Evolutionary conservation across 2,329 filamentous ascomycete genomes (phyloP).

Genomic region (Gyromitra esculenta): DNA sequence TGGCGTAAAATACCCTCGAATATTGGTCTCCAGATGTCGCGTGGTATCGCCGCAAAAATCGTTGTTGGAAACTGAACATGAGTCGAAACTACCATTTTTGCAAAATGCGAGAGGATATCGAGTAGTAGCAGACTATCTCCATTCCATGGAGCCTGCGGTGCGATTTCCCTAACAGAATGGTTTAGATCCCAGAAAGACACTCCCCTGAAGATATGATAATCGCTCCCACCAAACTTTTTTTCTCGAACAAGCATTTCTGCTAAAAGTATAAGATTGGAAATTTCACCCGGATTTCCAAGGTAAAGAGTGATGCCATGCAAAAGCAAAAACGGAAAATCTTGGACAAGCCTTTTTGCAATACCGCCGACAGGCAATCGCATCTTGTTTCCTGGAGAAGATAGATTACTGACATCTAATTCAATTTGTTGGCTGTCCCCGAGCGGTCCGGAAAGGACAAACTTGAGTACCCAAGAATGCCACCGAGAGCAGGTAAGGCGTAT

Average conservation of each 20-base stretch:
- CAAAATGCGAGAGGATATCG: conserved; percentile 22
- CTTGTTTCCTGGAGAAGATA: neutral
- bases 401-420: conserved; percentile 19
- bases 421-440: neutral
- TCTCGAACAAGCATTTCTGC: conserved; percentile 10
- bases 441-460: neutral
- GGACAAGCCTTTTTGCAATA: conserved; percentile 1
- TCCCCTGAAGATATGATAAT: conserved; percentile 1
- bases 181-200: conserved; percentile 18
- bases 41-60: conserved; percentile 4
- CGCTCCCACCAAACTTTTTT: neutral
- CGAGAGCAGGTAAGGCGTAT: conserved; percentile 23
- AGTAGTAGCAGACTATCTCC: conserved; percentile 2
- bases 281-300: conserved; percentile 21
- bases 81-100: neutral
- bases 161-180: neutral
- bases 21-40: neutral
- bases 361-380: conserved; percentile 8
- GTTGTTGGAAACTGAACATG: conserved; percentile 16
- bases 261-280: conserved; percentile 4
- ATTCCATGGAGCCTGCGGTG: conserved; percentile 5
- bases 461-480: conserved; percentile 19
- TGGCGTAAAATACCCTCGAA: conserved; percentile 1
- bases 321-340: conserved; percentile 17
- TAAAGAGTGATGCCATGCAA: conserved; percentile 4